phyloP scores from a whole-genome alignment of 2,329 filamentous ascomycete species.

The Pyricularia pennisetigena region DNA sequence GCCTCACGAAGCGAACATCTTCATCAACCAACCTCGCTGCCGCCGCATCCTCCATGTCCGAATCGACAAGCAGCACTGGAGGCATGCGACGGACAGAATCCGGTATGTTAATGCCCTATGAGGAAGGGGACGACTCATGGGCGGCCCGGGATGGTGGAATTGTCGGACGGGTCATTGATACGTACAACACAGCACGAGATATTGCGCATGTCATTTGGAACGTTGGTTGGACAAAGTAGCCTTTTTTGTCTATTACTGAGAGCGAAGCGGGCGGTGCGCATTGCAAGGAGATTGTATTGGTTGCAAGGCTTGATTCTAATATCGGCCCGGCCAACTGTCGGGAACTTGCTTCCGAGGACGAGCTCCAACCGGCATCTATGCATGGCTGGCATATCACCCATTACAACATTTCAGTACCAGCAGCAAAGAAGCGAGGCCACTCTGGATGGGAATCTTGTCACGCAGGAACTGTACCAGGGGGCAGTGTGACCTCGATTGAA shows the following conservation, averaged over 20 bases:
- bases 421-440: neutral
- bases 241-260: neutral
- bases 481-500: no score
- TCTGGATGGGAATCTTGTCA: no score
- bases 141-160: constrained; percentile 48
- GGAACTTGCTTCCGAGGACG: neutral
- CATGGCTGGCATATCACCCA: neutral
- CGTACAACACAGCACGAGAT: constrained; percentile 62
- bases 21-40: constrained; percentile 38
- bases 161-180: constrained; percentile 73
- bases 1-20: constrained; percentile 23
- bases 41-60: constrained; percentile 27
- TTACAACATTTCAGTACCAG: neutral
- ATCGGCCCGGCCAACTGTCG: neutral
- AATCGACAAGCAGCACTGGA: neutral
- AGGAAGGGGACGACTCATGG: constrained; percentile 54
- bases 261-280: neutral
- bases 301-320: constrained; percentile 4
- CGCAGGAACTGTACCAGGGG: no score
- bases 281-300: neutral
- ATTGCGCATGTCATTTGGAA: constrained; percentile 66
- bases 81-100: constrained; percentile 72
- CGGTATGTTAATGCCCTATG: constrained; percentile 86
- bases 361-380: neutral
- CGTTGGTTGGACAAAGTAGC: constrained; percentile 50